These are phyloP conservation scores for Plectosphaerella sp. DNA, from an alignment of 2,329 filamentous ascomycete genomes.

Conservation along the genomic window DNA sequence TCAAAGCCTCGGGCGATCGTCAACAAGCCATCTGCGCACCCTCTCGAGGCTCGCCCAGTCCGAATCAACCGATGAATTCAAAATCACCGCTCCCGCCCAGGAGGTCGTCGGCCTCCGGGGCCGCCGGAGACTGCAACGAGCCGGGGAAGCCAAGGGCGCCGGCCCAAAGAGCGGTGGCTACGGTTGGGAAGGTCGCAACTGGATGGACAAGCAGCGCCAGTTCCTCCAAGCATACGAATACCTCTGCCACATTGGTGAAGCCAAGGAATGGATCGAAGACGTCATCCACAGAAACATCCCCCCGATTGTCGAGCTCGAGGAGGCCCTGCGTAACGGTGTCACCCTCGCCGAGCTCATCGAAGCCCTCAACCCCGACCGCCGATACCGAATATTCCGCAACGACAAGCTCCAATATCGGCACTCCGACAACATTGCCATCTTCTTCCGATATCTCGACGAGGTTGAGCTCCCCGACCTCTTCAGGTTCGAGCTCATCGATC, in stretches of 20 bases:
- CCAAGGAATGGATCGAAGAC: constrained; percentile 97
- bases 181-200: constrained; percentile 79
- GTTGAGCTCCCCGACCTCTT: constrained; percentile 93
- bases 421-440: constrained; percentile 95
- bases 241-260: constrained; percentile 96
- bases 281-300: constrained; percentile 81
- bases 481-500: constrained; percentile 91
- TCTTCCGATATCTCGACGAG: constrained; percentile 90
- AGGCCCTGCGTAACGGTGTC: constrained; percentile 86
- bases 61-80: constrained; percentile 73
- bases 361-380: constrained; percentile 72
- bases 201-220: constrained; percentile 98
- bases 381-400: constrained; percentile 79
- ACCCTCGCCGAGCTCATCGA: constrained; percentile 90
- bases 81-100: constrained; percentile 70
- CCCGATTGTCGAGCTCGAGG: constrained; percentile 88
- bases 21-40: constrained; percentile 83
- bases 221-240: constrained; percentile 98
- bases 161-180: constrained; percentile 47
- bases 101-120: constrained; percentile 87
- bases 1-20: constrained; percentile 77
- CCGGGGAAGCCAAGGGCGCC: constrained; percentile 41
- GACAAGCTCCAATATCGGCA: constrained; percentile 87
- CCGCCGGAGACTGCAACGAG: constrained; percentile 74
- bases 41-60: constrained; percentile 78